Percentiles rank a stretch among this genome's conserved stretches.
These are phyloP conservation scores for Rhizophagus clarus DNA, from an alignment of 192 early-diverging fungal species.

Conservation along the genomic window DNA sequence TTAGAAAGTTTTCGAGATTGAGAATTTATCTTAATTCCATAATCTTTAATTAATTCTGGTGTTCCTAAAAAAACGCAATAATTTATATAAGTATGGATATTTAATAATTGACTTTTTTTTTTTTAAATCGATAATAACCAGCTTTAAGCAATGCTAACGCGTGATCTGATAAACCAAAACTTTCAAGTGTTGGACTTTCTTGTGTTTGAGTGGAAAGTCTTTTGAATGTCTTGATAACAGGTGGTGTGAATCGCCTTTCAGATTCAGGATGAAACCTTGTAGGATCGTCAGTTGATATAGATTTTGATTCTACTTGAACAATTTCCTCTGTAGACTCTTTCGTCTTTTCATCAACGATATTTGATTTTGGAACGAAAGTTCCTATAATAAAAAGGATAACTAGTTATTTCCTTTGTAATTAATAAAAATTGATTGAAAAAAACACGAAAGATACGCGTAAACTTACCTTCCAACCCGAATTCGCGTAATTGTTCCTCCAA, in stretches of 20 bases:
- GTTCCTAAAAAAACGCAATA: background rate
- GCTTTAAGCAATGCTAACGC: background rate
- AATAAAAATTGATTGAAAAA: background rate
- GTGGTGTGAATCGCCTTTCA: background rate
- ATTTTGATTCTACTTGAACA: background rate
- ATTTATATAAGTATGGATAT: background rate
- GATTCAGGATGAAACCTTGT: background rate
- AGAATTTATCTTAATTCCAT: background rate
- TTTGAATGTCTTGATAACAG: background rate
- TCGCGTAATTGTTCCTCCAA: background rate
- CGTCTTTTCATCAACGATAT: background rate
- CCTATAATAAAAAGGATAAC: background rate
- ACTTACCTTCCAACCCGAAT: background rate
- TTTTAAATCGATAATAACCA: background rate
- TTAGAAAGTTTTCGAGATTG: background rate
- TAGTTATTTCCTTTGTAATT: background rate
- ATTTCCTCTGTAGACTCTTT: too few species aligned
- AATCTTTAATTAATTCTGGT: background rate
- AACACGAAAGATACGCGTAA: background rate
- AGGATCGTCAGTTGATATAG: background rate
- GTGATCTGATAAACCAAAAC: conserved; percentile 7
- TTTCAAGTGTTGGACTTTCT: conserved; percentile 13
- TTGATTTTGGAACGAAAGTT: background rate
- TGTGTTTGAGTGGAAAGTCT: background rate
- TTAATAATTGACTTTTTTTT: background rate